Evolutionary conservation across 148 eudicot species (phyloP).

Genomic region (Rheum nobile): DNA sequence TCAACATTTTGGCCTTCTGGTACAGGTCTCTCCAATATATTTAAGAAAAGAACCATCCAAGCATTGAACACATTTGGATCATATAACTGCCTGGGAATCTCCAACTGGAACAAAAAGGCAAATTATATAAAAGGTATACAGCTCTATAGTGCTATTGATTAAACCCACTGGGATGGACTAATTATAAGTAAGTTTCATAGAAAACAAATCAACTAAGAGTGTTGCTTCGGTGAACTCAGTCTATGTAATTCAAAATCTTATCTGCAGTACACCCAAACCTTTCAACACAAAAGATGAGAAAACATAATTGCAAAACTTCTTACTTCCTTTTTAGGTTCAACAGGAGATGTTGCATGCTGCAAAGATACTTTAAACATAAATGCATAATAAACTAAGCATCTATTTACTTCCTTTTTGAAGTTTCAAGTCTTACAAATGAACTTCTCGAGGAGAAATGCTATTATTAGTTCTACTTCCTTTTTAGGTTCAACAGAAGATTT

Average conservation of each 20-base stretch:
- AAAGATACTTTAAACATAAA: too few species aligned
- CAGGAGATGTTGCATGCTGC: not conserved
- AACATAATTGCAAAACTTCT: not conserved
- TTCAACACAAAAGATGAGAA: not conserved
- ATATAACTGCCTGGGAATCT: slow-evolving; percentile 86
- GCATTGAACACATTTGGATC: slow-evolving; percentile 84
- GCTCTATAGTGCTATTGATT: not conserved
- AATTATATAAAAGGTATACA: not conserved
- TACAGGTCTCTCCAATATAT: slow-evolving; percentile 90
- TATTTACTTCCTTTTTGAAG: not conserved
- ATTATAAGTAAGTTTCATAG: not conserved
- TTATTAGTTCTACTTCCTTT: not conserved
- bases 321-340: not conserved
- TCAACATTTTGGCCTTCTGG: slow-evolving; percentile 94
- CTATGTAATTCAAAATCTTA: not conserved
- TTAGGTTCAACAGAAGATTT: not conserved
- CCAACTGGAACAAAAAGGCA: slow-evolving; percentile 45
- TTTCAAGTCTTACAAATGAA: not conserved
- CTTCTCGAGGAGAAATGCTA: not conserved
- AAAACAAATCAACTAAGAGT: not conserved
- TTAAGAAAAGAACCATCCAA: slow-evolving; percentile 93
- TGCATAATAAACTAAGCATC: not conserved
- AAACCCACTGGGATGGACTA: not conserved
- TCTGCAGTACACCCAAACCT: not conserved
- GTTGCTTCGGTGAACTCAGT: not conserved